These are phyloP conservation scores for Umbellularia californica DNA, from an alignment of 164 flowering plant genomes.

Conservation along the genomic window DNA sequence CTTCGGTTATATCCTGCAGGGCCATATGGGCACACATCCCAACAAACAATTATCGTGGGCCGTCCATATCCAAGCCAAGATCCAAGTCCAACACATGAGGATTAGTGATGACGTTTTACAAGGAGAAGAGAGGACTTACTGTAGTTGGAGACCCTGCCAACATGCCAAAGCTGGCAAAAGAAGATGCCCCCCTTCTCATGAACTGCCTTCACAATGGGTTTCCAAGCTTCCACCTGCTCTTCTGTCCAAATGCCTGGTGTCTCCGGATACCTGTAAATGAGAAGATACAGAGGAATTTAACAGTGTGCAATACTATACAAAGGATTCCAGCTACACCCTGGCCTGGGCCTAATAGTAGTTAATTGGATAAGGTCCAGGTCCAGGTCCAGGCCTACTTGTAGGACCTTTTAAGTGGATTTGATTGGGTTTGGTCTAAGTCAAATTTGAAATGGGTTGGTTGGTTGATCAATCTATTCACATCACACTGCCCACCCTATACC, in stretches of 20 bases:
- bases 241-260: constrained; percentile 52
- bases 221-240: constrained; percentile 60
- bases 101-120: too few species aligned
- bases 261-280: constrained; percentile 23
- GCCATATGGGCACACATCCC: neutral
- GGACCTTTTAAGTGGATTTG: too few species aligned
- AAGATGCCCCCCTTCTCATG: constrained; percentile 50
- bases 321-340: neutral
- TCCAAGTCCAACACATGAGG: too few species aligned
- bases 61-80: neutral
- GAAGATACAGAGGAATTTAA: neutral
- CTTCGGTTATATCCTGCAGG: neutral
- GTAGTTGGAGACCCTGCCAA: constrained; percentile 35
- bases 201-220: constrained; percentile 49
- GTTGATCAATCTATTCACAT: too few species aligned
- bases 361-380: too few species aligned
- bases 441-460: neutral
- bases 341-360: neutral
- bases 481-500: too few species aligned
- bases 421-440: neutral
- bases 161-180: constrained; percentile 55
- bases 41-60: neutral
- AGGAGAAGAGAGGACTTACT: constrained; percentile 10
- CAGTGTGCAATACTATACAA: neutral
- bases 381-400: too few species aligned